Evolutionary conservation across 345 rosid species (phyloP), one percentile per base, ranked within the genome.

Genomic region (Clausena lansium): DNA sequence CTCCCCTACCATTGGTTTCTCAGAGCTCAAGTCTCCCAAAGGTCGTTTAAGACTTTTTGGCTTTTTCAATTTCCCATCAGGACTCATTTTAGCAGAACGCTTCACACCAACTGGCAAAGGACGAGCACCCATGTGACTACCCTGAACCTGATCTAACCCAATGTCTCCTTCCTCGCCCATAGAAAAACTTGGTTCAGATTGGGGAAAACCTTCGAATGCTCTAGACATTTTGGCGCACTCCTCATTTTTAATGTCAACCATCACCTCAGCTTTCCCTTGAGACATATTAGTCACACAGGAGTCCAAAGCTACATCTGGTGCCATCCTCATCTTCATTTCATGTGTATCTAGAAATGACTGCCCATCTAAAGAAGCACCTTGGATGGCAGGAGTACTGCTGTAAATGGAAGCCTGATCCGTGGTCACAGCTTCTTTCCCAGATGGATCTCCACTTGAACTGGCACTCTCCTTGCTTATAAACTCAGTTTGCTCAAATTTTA

Each of bases 1-100:
- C 82, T 76, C 86, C 73, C 67, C 84, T 33, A 36, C 71, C 63
- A 77, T 27, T 81, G 89, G 60, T 63, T 81, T 80, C 64, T 83
- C 92, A 7, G 84, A 60, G 74, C 86, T 71, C 79, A 82, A 28
- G 65, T 85, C 90, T 15, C 81, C 87, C 20, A 82, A 61, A 35
- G 86, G 85, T 66, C 84, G 92, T 87, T 91, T 91, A 57, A 62
- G 52, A 68, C 60, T 88, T 79, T 91, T 89, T 76, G 71, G 80
- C 86, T 91, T 90, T 86, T 89, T 88, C 55, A 85, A 82, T 75
- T 68, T 82, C 70, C 81, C 84, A 70, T 82, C 90, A 47, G 76
- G 76, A 67, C 76, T 78, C 32, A 33, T 38, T 76, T 72, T 86
- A 82, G 76, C 78, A 41, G 87, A 70, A 71, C 58, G 85, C 76